Percentiles rank a stretch among this genome's conserved stretches.
These are phyloP conservation scores for Tetrastigma voinierianum DNA, from an alignment of 164 flowering plant species.

Conservation along the genomic window DNA sequence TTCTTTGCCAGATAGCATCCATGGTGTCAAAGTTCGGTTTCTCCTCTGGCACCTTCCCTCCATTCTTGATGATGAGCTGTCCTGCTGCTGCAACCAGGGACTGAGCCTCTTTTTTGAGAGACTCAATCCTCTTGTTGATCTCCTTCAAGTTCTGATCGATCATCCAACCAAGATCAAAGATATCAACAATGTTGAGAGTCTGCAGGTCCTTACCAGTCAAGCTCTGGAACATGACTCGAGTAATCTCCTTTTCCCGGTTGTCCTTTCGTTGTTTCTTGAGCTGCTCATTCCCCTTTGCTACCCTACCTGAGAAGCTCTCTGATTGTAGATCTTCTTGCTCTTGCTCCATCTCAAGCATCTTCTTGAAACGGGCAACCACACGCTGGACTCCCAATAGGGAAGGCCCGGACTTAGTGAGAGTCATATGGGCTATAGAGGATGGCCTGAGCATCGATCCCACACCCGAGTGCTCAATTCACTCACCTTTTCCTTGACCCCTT, in stretches of 20 bases:
- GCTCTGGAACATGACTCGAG: conserved; percentile 36
- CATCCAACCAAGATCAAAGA: conserved; percentile 47
- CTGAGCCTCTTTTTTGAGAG: conserved; percentile 1
- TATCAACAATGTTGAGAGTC: conserved; percentile 27
- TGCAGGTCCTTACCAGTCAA: conserved; percentile 33
- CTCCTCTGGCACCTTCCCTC: background rate
- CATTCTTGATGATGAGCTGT: background rate
- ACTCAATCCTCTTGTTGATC: conserved; percentile 25
- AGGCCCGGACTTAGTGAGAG: conserved; percentile 60
- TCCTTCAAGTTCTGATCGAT: conserved; percentile 43
- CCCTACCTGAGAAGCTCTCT: conserved; percentile 52
- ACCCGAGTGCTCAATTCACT: conserved; percentile 59
- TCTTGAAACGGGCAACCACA: conserved; percentile 39
- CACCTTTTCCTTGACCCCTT: conserved; percentile 63
- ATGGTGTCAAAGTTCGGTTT: background rate
- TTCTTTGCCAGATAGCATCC: conserved; percentile 15
- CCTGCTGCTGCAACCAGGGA: background rate
- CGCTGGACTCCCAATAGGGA: conserved; percentile 31
- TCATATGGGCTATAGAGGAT: conserved; percentile 45
- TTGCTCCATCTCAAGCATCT: conserved; percentile 68
- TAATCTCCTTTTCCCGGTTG: conserved; percentile 48
- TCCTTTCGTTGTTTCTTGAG: conserved; percentile 45
- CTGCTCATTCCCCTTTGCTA: conserved; percentile 47
- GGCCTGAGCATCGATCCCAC: conserved; percentile 59
- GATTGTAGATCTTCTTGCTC: conserved; percentile 71